These are phyloP conservation scores for Neofusicoccum cordaticola DNA, from an alignment of 2,329 filamentous ascomycete genomes.

Conservation along the genomic window DNA sequence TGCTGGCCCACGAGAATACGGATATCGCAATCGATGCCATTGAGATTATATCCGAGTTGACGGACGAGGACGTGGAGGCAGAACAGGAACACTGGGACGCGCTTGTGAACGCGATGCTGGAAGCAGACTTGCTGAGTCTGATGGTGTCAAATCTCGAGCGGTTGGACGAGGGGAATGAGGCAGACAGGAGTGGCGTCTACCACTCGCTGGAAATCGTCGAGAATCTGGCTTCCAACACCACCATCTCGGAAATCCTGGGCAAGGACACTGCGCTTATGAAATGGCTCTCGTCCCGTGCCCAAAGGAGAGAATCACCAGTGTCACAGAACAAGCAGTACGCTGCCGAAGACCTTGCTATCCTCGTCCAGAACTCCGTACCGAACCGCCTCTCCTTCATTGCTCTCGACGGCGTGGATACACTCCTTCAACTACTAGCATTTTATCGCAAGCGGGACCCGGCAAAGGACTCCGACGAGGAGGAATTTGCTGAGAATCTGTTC, in stretches of 20 bases:
- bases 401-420: slow-evolving; percentile 70
- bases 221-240: slow-evolving; percentile 71
- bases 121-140: slow-evolving; percentile 69
- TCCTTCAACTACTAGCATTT: slow-evolving; percentile 78
- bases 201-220: slow-evolving; percentile 79
- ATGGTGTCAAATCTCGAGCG: slow-evolving; percentile 75
- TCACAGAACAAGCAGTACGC: slow-evolving; percentile 94
- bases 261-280: slow-evolving; percentile 64
- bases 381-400: slow-evolving; percentile 62
- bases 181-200: slow-evolving; percentile 82
- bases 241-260: slow-evolving; percentile 69
- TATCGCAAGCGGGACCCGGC: slow-evolving; percentile 85
- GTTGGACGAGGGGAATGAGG: slow-evolving; percentile 69
- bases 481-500: slow-evolving; percentile 93
- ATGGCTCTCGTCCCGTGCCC: slow-evolving; percentile 76
- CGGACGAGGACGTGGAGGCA: slow-evolving; percentile 86
- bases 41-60: slow-evolving; percentile 85
- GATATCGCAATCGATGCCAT: slow-evolving; percentile 92
- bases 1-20: slow-evolving; percentile 92
- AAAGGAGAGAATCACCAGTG: slow-evolving; percentile 64
- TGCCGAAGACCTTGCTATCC: slow-evolving; percentile 84
- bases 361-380: slow-evolving; percentile 70
- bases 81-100: slow-evolving; percentile 76
- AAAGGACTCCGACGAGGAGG: slow-evolving; percentile 84
- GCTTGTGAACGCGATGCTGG: slow-evolving; percentile 62